Evolutionary conservation across 129 eudicot genomes (phyloP).

Genomic region (Scalesia atractyloides): DNA sequence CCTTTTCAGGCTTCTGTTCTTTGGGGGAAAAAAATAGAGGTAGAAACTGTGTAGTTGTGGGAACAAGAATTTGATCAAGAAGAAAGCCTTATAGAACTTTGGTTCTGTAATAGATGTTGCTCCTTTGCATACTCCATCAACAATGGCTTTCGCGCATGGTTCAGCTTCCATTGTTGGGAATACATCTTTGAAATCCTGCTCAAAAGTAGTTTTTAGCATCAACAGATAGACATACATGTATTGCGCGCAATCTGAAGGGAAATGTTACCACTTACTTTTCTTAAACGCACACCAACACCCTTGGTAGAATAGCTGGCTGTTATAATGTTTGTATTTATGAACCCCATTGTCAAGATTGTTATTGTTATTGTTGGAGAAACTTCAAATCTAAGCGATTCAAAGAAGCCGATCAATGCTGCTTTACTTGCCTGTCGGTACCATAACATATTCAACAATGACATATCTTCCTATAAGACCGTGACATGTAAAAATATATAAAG

Average conservation of each 20-base stretch:
- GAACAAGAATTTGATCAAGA: constrained; percentile 31
- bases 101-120: constrained; percentile 40
- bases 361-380: constrained; percentile 31
- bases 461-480: neutral
- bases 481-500: too few relatives aligned
- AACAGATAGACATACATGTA: neutral
- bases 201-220: neutral
- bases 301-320: constrained; percentile 24
- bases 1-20: neutral
- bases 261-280: constrained; percentile 21
- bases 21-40: neutral
- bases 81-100: constrained; percentile 15
- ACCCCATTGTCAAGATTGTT: constrained; percentile 46
- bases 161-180: constrained; percentile 36
- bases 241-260: neutral
- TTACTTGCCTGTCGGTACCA: constrained; percentile 52
- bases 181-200: constrained; percentile 14
- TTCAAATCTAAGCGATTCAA: constrained; percentile 53
- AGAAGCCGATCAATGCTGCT: constrained; percentile 55
- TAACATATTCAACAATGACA: neutral
- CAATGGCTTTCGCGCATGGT: constrained; percentile 35
- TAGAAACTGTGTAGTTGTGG: constrained; percentile 25
- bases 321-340: constrained; percentile 33
- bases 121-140: constrained; percentile 43
- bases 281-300: constrained; percentile 21